A percentile compares a stretch with the other conserved stretches of the same genome.
phyloP scores from a whole-genome alignment of 257 asterid species.

The Solanum gandarillasii region DNA sequence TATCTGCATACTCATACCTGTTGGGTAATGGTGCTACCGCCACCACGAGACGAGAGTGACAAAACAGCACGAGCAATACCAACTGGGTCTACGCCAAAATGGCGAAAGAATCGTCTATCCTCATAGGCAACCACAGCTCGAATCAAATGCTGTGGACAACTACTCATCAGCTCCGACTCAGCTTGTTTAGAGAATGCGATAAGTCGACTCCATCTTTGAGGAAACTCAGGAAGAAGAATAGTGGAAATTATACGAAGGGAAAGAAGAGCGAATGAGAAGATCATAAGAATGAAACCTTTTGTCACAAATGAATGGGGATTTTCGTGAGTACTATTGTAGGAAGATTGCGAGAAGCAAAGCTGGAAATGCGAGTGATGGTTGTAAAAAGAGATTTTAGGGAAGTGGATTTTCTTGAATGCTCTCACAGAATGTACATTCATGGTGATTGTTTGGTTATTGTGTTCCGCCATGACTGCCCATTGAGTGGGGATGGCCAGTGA shows the following conservation, averaged over 20 bases:
- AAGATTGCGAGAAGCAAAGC: conserved; percentile 1
- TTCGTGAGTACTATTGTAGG: not conserved
- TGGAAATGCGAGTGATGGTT: not conserved
- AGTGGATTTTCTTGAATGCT: not conserved
- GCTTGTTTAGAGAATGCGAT: conserved; percentile 16
- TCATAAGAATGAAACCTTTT: conserved; percentile 10
- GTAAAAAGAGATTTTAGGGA: not conserved
- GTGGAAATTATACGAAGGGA: conserved; percentile 15
- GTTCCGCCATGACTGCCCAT: not conserved
- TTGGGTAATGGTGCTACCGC: conserved; percentile 25
- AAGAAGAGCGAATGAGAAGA: conserved; percentile 14
- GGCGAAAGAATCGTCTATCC: conserved; percentile 22
- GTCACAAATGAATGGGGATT: not conserved
- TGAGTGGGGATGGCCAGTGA: not conserved
- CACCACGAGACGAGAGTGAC: conserved; percentile 21
- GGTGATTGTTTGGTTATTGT: not conserved
- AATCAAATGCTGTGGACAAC: conserved; percentile 12
- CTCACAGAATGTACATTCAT: not conserved
- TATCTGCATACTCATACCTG: conserved; percentile 7
- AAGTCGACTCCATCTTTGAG: conserved; percentile 20
- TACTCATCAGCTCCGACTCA: conserved; percentile 12
- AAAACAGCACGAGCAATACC: conserved; percentile 21
- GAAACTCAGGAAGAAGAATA: conserved; percentile 17
- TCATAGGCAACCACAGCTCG: conserved; percentile 23
- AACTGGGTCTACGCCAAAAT: conserved; percentile 21